A percentile compares a stretch with the other conserved stretches of the same genome.
phyloP scores from a whole-genome alignment of 2,329 filamentous ascomycete genomes.

The Colletotrichum melonis region DNA sequence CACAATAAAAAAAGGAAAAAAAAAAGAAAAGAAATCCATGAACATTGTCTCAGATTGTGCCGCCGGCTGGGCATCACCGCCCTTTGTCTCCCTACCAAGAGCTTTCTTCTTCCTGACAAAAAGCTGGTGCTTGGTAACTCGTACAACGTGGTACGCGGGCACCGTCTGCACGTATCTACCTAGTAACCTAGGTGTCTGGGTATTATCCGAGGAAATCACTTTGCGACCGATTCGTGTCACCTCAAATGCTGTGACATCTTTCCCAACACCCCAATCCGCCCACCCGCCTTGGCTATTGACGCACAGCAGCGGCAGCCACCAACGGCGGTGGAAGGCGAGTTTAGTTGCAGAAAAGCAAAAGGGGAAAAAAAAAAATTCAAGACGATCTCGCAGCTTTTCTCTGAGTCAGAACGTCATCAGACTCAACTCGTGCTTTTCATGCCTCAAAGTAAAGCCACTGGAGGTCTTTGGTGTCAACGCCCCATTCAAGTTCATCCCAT shows the following conservation, averaged over 20 bases:
- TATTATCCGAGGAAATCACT: not conserved
- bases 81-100: not conserved
- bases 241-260: not conserved
- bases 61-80: not conserved
- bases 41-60: not conserved
- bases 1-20: not conserved
- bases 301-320: not conserved
- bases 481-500: slow-evolving; percentile 11
- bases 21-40: not conserved
- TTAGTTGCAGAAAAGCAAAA: not conserved
- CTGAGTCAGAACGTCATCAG: slow-evolving; percentile 17
- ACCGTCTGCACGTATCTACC: not conserved
- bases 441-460: not conserved
- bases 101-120: not conserved
- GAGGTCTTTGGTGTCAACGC: not conserved
- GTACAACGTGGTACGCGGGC: not conserved
- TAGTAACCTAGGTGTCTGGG: too few relatives aligned
- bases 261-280: not conserved
- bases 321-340: not conserved
- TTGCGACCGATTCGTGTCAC: not conserved
- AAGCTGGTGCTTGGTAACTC: not conserved
- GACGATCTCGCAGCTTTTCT: not conserved
- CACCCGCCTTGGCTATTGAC: not conserved
- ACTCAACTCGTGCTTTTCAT: not conserved
- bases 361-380: not conserved